Percentiles rank a stretch among this genome's conserved stretches.
phyloP scores from a whole-genome alignment of 257 asterid species.

The Scutellaria minor region DNA sequence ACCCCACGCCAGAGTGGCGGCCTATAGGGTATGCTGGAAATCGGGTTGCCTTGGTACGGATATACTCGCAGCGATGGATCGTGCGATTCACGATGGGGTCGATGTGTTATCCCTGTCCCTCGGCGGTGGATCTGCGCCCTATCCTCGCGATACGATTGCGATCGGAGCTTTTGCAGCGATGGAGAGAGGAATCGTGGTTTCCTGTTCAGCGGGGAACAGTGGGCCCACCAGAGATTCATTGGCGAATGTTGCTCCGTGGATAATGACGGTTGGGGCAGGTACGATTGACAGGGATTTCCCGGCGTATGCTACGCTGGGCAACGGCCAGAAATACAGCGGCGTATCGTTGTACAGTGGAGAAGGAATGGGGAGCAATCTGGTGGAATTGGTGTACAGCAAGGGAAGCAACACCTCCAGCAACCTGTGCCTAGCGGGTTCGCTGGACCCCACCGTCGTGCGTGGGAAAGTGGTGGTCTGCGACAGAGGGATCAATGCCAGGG shows the following conservation, averaged over 20 bases:
- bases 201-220: conserved; percentile 70
- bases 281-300: conserved; percentile 69
- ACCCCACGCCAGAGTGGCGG: conserved; percentile 61
- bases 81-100: conserved; percentile 68
- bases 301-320: conserved; percentile 48
- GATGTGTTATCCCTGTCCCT: conserved; percentile 71
- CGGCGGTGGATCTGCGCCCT: conserved; percentile 53
- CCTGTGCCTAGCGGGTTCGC: conserved; percentile 53
- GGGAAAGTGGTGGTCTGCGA: conserved; percentile 67
- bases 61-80: conserved; percentile 65
- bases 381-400: conserved; percentile 46
- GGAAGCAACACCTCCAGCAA: conserved; percentile 43
- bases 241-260: conserved; percentile 77
- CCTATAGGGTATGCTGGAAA: conserved; percentile 70
- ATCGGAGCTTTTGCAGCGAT: conserved; percentile 71
- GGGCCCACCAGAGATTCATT: conserved; percentile 49
- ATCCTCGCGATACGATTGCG: conserved; percentile 54
- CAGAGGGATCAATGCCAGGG: conserved; percentile 58
- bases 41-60: conserved; percentile 65
- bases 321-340: conserved; percentile 51
- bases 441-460: conserved; percentile 48
- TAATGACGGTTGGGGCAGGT: conserved; percentile 77
- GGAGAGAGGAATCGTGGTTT: conserved; percentile 67
- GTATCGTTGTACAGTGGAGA: conserved; percentile 61
- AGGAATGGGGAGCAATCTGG: conserved; percentile 45